Evolutionary conservation across 441 rosid genomes (phyloP), one percentile per base, ranked within the genome.

Genomic region (Kokia cookei): DNA sequence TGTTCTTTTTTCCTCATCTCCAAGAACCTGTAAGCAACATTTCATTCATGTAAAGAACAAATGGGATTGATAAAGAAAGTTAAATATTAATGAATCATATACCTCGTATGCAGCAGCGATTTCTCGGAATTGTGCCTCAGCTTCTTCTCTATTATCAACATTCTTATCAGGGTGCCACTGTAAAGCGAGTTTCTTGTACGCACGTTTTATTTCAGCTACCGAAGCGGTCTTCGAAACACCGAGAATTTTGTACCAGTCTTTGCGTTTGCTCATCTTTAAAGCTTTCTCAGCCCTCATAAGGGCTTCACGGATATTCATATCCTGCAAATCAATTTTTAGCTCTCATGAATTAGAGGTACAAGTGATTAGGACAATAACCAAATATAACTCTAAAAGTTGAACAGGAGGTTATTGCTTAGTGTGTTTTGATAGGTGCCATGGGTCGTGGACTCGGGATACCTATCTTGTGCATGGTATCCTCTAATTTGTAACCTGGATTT

Each of bases 91-190:
- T 60, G 65, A 32, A 60, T 32, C 65, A 60, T 14, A 60, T 14
- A 60, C 98, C 98, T 95, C 99, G 57, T 93, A 95, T 54, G 99
- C 97, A 64, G 94, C 97, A 65, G 99, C 99, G 57, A 96, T 89
- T 71, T 96, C 97, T 74, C 82, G 84, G 81, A 96, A 96, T 71
- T 88, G 87, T 76, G 85, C 85, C 85, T 96, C 98, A 69, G 99
- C 97, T 83, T 87, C 98, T 88, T 93, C 97, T 87, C 97, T 84
- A 26, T 90, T 93, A 29, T 80, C 91, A 2, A 91, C 98, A 68
- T 96, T 96, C 83, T 96, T 96, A 81, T 96, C 99, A 0, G 99
- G 99, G 82, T 96, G 99, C 99, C 99, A 96, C 70, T 92, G 91
- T 73, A 96, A 69, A 75, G 97, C 99, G 19, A 93, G 97, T 85